Base-by-base conservation (phyloP, 495 filamentous ascomycete species). In the Hyaloscypha finlandica region DNA sequence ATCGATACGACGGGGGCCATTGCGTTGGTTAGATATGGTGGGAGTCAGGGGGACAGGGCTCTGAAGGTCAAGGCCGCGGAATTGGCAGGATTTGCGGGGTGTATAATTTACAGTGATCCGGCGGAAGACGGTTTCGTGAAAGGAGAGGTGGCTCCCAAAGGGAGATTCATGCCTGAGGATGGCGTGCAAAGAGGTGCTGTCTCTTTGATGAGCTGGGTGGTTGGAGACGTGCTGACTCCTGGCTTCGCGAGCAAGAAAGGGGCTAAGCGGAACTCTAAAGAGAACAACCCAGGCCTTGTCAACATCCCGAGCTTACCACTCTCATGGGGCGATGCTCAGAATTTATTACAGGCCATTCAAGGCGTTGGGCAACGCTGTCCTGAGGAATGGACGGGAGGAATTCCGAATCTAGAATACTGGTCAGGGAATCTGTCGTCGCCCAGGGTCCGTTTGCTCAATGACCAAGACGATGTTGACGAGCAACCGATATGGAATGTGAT, bases 61-160 rank as follows among this genome's bases (percentile, higher is more conserved):
- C 73, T 96, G 70, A 97, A 97, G 77, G 85, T 99, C 63, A 96
- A 94, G 77, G 92, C 91, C 4, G 95, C 95, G 6, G 91, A 98
- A 76, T 72, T 90, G 64, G 88, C 87, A 2, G 95, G 94, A 2
- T 94, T 91, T 62, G 88, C 81, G 2, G 95, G 94, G 4, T 95
- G 92, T 71, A 86, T 99, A 42, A 92, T 97, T 67, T 99, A 96
- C 78, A 94, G 89, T 42, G 94, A 97, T 76, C 94, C 93, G 0
- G 80, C 83, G 0, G 88, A 96, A 56, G 89, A 96, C 71, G 92
- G 91, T 9, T 93, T 91, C 71, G 69, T 85, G 48, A 84, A 84
- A 59, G 92, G 90, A 3, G 81, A 87, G 4, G 79, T 82, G 1
- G 94, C 86, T 64, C 92, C 92, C 0, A 78, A 88, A n/a, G 92